Evolutionary conservation across 192 early-diverging fungal species (phyloP).

Genomic region (Pilaira anomala): DNA sequence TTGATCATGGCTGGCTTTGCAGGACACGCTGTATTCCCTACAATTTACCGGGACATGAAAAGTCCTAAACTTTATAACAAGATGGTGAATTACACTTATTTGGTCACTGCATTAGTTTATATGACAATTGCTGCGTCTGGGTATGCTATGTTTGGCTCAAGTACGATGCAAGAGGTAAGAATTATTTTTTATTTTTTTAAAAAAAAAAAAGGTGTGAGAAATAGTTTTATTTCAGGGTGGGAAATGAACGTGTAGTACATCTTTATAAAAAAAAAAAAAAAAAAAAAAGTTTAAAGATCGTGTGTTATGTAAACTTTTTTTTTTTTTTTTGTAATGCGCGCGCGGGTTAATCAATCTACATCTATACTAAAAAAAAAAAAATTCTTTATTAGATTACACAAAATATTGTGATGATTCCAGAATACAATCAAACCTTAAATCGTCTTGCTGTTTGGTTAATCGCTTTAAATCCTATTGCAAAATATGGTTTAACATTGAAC

Average conservation of each 20-base stretch:
- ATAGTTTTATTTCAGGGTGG: background rate
- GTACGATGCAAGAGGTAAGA: slow-evolving; percentile 55
- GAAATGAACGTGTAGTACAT: background rate
- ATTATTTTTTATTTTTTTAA: background rate
- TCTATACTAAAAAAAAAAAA: background rate
- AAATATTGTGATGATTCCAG: slow-evolving; percentile 58
- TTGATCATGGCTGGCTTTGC: slow-evolving; percentile 57
- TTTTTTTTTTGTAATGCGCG: no score
- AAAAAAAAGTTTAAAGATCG: no score
- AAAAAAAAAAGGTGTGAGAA: background rate
- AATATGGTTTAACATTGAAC: slow-evolving; percentile 65
- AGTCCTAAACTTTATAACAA: slow-evolving; percentile 43
- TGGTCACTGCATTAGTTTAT: slow-evolving; percentile 49
- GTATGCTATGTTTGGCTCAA: slow-evolving; percentile 70
- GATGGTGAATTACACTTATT: slow-evolving; percentile 58
- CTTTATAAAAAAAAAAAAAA: no score
- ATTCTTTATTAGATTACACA: slow-evolving; percentile 57
- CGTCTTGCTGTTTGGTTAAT: slow-evolving; percentile 60
- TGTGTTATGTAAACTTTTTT: no score
- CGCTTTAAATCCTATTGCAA: slow-evolving; percentile 71
- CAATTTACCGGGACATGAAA: slow-evolving; percentile 67
- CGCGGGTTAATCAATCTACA: background rate
- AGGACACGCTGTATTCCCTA: slow-evolving; percentile 68
- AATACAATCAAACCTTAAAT: slow-evolving; percentile 51
- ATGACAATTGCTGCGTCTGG: slow-evolving; percentile 50